Evolutionary conservation across 164 flowering plant genomes (phyloP), one percentile per base, ranked within the genome.

Genomic region (Hamamelis virginiana): DNA sequence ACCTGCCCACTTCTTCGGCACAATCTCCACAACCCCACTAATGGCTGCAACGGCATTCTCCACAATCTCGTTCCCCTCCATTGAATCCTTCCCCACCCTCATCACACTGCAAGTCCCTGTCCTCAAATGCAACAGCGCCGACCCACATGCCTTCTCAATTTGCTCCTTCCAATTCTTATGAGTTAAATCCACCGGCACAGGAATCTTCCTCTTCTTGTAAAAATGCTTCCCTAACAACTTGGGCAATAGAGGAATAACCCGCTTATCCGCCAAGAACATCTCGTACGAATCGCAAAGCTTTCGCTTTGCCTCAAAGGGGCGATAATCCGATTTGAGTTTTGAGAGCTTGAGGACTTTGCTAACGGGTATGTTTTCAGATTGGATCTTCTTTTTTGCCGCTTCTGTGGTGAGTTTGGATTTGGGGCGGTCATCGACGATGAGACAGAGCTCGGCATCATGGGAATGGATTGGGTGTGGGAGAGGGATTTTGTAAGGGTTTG

Each of bases 121-220:
- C 76, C 86, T 78, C 78, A 94, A 58, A 63, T 69, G 88, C 77
- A 94, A 65, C 77, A 88, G 58, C 0, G 86, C 87, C 5, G 89
- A 84, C 41, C 76, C 70, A 50, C 84, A 81, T 0, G 75, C 84
- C 63, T 51, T 71, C 62, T 83, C 81, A 61, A 91, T 74, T 83
- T 94, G 94, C 81, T 82, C 89, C 71, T 84, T 90, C 96, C 96
- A 88, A 61, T 88, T 88, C 78, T 78, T 78, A 28, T 85, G 86
- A 19, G 58, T 71, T 78, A 94, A 78, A 59, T 91, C 87, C 26
- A 94, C 74, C 2, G 90, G 84, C 62, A 94, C 75, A 5, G 98
- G 98, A 62, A 87, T 78, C 87, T 86, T 91, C 86, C 84, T 90
- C 86, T 86, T 91, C 91, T 78, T 87, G 62, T 80, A 94, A 71